Evolutionary conservation across 208 protist genomes (phyloP), one percentile per base, ranked within the genome.

Genomic region (Tritrichomonas foetus): DNA sequence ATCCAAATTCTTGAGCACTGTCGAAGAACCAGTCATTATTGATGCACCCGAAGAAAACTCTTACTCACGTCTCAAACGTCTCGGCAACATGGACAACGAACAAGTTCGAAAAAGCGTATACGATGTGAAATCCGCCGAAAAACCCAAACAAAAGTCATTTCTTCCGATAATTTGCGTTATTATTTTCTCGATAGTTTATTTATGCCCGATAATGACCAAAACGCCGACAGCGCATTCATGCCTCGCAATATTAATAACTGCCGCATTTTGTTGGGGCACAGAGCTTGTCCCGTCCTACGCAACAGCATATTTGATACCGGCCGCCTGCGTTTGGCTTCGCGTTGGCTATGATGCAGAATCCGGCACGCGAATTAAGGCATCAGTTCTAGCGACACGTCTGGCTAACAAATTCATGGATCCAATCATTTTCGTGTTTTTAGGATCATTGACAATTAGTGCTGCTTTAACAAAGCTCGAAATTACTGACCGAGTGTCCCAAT

Each of bases 181-280:
- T 14, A 57, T 89, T 16, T 89, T 89, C 30, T 20, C 44, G 0
- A 50, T 89, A 22, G 33, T 89, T 49, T 89, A 89, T 49, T 14
- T 89, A 14, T 25, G 3, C 16, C 78, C 78, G 57, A 89, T 89
- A 11, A 8, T 89, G 14, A 3, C 41, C 0, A 61, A 5, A 0
- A n/a, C 33, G 0, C 78, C 78, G 20, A 50, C 47, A 27, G 78
- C 78, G 5, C 78, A 89, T 36, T 57, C 27, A 13, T 89, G 78
- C 16, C 16, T 89, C 2, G 41, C 78, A n/a, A 89, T 89, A 39
- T n/a, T 89, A 39, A 33, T 89, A 39, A 53, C 47, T 22, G 78
- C 78, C 5, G 78, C 78, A 55, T 89, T 53, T 89, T 89, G 78
- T 47, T 89, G 78, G 78, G 78, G 47, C 20, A 89, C 78, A 61